Percentiles rank a stretch among this genome's conserved stretches.
Evolutionary conservation across 2,329 filamentous ascomycete species (phyloP).

Genomic region (Botrytis squamosa): DNA sequence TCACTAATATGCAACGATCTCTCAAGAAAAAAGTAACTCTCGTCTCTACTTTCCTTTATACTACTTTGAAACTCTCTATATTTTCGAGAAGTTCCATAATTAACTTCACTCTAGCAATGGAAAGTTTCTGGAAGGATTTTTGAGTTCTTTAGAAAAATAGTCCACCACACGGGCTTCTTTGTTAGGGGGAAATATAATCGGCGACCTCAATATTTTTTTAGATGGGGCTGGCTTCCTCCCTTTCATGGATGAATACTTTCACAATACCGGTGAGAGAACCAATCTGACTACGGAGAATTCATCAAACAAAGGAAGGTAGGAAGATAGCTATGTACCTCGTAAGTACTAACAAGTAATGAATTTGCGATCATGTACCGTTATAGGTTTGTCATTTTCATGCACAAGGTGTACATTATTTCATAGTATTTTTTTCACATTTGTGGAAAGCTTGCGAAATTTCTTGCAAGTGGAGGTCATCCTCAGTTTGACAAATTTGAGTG

Average conservation of each 20-base stretch:
- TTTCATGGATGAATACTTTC: constrained; percentile 1
- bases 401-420: constrained; percentile 7
- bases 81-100: background rate
- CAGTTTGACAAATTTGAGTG: background rate
- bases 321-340: constrained; percentile 6
- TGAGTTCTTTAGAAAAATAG: background rate
- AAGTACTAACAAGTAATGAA: constrained; percentile 8
- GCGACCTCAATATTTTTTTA: constrained; percentile 17
- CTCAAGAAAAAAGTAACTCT: background rate
- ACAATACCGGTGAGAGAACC: background rate
- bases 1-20: constrained; percentile 1
- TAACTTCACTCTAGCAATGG: background rate
- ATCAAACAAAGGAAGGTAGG: constrained; percentile 4
- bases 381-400: constrained; percentile 10
- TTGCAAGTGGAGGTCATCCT: constrained; percentile 5
- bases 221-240: constrained; percentile 11
- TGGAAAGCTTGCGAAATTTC: constrained; percentile 11
- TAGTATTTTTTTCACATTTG: background rate
- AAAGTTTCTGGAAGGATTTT: background rate
- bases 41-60: background rate
- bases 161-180: constrained; percentile 5
- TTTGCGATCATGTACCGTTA: background rate
- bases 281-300: background rate
- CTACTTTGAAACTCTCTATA: background rate
- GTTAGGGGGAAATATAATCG: constrained; percentile 19